A percentile compares a stretch with the other conserved stretches of the same genome.
These are phyloP conservation scores for Cladosporium sp. DNA, from an alignment of 2,329 filamentous ascomycete species.

Conservation along the genomic window DNA sequence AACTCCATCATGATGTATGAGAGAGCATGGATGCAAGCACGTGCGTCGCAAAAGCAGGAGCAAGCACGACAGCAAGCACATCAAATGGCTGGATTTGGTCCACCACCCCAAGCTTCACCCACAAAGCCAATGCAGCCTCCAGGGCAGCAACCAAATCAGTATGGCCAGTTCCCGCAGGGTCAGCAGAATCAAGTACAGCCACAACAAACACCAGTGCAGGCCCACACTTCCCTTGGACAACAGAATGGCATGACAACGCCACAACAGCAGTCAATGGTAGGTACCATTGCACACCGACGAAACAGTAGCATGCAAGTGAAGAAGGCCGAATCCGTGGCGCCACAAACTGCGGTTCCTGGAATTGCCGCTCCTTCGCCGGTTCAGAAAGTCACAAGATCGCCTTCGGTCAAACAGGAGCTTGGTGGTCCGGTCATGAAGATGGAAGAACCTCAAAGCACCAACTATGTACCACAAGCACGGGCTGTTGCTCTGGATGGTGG, in stretches of 20 bases:
- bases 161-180: conserved; percentile 13
- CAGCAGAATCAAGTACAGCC: conserved; percentile 24
- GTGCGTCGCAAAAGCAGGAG: conserved; percentile 42
- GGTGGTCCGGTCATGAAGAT: conserved; percentile 33
- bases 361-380: conserved; percentile 33
- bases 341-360: conserved; percentile 21
- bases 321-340: conserved; percentile 30
- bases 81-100: conserved; percentile 42
- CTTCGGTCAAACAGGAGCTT: conserved; percentile 33
- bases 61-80: conserved; percentile 38
- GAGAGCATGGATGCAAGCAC: conserved; percentile 61
- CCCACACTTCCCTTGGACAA: conserved; percentile 49
- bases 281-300: conserved; percentile 37
- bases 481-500: conserved; percentile 58
- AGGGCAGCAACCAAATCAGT: conserved; percentile 27
- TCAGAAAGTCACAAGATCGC: conserved; percentile 29
- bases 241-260: conserved; percentile 49
- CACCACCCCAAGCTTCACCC: conserved; percentile 35
- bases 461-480: conserved; percentile 31
- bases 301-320: conserved; percentile 31
- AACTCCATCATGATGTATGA: conserved; percentile 77
- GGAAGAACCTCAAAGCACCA: conserved; percentile 36
- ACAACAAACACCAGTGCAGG: conserved; percentile 47
- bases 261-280: conserved; percentile 39
- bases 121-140: conserved; percentile 35